phyloP scores from a whole-genome alignment of 2,329 filamentous ascomycete genomes.

The Macrophomina tecta region DNA sequence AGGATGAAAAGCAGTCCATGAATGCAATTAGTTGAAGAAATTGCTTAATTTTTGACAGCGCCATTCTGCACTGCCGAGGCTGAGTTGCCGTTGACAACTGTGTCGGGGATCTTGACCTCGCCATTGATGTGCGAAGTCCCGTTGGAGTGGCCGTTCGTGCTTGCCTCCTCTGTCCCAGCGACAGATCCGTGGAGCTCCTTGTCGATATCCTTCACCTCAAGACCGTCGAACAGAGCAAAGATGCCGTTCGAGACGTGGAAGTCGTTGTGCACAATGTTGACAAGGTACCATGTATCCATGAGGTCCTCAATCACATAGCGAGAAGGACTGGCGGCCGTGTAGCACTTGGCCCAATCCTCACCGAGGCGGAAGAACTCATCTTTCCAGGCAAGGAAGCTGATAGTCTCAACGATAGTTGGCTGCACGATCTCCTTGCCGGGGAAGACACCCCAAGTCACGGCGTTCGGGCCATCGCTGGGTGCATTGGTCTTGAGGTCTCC shows the following conservation, averaged over 20 bases:
- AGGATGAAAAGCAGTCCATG: constrained; percentile 18
- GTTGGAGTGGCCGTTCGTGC: constrained; percentile 9
- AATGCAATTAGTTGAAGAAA: constrained; percentile 10
- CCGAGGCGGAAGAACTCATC: constrained; percentile 95
- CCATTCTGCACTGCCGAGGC: constrained; percentile 25
- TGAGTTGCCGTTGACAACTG: constrained; percentile 21
- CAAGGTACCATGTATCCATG: constrained; percentile 89
- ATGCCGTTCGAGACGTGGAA: constrained; percentile 85
- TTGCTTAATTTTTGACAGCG: constrained; percentile 4
- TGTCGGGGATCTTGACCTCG: constrained; percentile 3
- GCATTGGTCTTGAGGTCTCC: constrained; percentile 86
- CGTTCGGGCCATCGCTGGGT: constrained; percentile 85
- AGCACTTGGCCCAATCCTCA: constrained; percentile 92
- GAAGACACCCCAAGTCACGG: constrained; percentile 99
- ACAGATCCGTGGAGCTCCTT: constrained; percentile 34
- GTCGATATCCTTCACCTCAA: constrained; percentile 72
- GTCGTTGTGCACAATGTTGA: constrained; percentile 98
- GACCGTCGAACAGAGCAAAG: constrained; percentile 82
- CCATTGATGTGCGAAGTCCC: constrained; percentile 15
- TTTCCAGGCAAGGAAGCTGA: constrained; percentile 98
- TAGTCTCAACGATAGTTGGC: constrained; percentile 97
- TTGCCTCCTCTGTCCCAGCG: background rate
- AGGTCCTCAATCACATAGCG: constrained; percentile 79
- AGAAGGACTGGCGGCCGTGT: constrained; percentile 76
- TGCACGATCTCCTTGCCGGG: constrained; percentile 99